A percentile compares a stretch with the other conserved stretches of the same genome.
Evolutionary conservation across 257 asterid genomes (phyloP).

Genomic region (Nyctanthes arbortristis): DNA sequence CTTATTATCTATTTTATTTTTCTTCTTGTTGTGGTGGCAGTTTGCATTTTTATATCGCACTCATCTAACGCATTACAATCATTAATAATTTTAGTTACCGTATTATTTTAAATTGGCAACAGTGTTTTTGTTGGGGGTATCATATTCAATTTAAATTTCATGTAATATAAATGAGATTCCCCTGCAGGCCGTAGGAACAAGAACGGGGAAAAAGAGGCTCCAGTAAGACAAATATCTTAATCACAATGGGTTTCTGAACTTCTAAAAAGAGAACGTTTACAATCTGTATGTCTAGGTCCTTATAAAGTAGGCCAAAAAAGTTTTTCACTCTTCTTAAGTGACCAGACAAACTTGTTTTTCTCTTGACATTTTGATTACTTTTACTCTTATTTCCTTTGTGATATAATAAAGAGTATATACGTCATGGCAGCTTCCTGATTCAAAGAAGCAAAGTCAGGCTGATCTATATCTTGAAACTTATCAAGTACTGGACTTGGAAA

Average conservation of each 20-base stretch:
- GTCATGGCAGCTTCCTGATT: conserved; percentile 89
- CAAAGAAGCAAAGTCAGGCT: conserved; percentile 97
- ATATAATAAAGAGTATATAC: conserved; percentile 16
- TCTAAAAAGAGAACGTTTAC: conserved; percentile 5
- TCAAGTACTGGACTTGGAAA: conserved; percentile 96
- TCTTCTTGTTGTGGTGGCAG: too few relatives aligned
- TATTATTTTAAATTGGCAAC: too few relatives aligned
- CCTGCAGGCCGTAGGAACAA: too few relatives aligned
- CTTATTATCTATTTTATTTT: too few relatives aligned
- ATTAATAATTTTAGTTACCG: too few relatives aligned
- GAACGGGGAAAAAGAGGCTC: too few relatives aligned
- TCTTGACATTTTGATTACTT: conserved; percentile 10
- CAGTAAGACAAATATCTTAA: not conserved
- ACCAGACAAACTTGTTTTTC: not conserved
- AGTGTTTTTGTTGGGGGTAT: too few relatives aligned
- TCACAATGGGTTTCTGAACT: conserved; percentile 13
- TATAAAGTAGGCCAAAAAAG: not conserved
- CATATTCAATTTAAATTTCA: too few relatives aligned
- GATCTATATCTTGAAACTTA: conserved; percentile 93
- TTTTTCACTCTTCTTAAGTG: conserved; percentile 2
- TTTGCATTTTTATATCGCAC: too few relatives aligned
- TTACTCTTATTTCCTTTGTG: not conserved
- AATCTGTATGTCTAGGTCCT: conserved; percentile 1
- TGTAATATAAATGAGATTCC: too few relatives aligned
- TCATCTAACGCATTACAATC: too few relatives aligned